Conservation (phyloP, 805 yeast genomes). For the Candida boleticola region DNA sequence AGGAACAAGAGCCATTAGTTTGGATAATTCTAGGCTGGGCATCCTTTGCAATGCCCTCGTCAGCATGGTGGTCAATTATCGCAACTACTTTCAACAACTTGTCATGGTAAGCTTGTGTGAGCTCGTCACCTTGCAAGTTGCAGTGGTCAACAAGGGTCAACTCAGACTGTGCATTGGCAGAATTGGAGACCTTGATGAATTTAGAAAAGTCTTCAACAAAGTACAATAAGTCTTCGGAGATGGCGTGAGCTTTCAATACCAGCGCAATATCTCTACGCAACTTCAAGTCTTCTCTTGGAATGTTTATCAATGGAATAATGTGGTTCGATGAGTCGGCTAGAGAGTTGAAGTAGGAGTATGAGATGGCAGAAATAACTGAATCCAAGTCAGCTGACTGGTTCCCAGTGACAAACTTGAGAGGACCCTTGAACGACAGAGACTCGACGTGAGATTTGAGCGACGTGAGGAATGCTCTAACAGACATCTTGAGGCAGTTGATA, state of each 20-base stretch:
- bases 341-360: slow-evolving; percentile 62
- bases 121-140: slow-evolving; percentile 50
- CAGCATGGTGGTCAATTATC: slow-evolving; percentile 88
- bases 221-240: slow-evolving; percentile 50
- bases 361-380: slow-evolving; percentile 74
- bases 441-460: slow-evolving; percentile 16
- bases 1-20: slow-evolving; percentile 74
- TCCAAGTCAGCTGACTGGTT: slow-evolving; percentile 89
- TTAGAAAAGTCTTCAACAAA: slow-evolving; percentile 66
- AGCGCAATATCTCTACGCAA: slow-evolving; percentile 69
- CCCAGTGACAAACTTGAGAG: slow-evolving; percentile 58
- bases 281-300: slow-evolving; percentile 60
- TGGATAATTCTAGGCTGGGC: slow-evolving; percentile 62
- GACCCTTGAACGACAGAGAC: slow-evolving; percentile 10
- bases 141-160: slow-evolving; percentile 85
- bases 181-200: slow-evolving; percentile 9
- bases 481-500: too few relatives aligned
- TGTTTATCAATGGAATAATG: slow-evolving; percentile 72
- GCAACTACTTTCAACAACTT: slow-evolving; percentile 41
- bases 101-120: slow-evolving; percentile 25
- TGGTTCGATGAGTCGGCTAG: slow-evolving; percentile 26
- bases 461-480: slow-evolving; percentile 24
- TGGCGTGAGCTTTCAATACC: slow-evolving; percentile 46
- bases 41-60: slow-evolving; percentile 49
- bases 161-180: slow-evolving; percentile 19